Conservation (phyloP, 176 grass and related monocot genomes). For the Oryza meridionalis region DNA sequence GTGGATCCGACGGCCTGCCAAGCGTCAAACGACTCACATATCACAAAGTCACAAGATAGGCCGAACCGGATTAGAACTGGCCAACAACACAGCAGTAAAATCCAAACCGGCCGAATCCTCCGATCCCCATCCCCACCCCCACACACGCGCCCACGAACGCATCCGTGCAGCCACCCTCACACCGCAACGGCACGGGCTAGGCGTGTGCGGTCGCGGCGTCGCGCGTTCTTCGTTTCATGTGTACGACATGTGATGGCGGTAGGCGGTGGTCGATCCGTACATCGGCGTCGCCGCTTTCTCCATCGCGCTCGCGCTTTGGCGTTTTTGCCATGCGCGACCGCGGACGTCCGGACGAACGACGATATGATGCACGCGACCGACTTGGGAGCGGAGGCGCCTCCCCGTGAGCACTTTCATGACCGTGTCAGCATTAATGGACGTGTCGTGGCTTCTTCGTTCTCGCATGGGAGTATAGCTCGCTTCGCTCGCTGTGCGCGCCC, state of each 20-base stretch:
- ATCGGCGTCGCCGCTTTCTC: background rate
- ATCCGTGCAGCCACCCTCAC: background rate
- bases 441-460: background rate
- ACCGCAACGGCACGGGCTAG: background rate
- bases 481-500: background rate
- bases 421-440: slow-evolving; percentile 46
- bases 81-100: background rate
- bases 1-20: slow-evolving; percentile 2
- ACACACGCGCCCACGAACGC: background rate
- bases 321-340: background rate
- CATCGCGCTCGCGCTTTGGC: slow-evolving; percentile 1
- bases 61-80: background rate
- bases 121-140: too few species aligned
- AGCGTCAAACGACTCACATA: slow-evolving; percentile 18
- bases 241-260: background rate
- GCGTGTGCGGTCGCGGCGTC: background rate
- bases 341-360: background rate
- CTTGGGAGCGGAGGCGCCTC: background rate
- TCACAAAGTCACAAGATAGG: background rate
- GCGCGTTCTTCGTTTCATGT: background rate
- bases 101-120: slow-evolving; percentile 13
- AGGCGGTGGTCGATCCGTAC: background rate
- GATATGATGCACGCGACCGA: slow-evolving; percentile 6
- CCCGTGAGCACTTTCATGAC: slow-evolving; percentile 33
- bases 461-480: background rate